These are phyloP conservation scores for Centaurea solstitialis DNA, from an alignment of 129 eudicot species.

Conservation along the genomic window DNA sequence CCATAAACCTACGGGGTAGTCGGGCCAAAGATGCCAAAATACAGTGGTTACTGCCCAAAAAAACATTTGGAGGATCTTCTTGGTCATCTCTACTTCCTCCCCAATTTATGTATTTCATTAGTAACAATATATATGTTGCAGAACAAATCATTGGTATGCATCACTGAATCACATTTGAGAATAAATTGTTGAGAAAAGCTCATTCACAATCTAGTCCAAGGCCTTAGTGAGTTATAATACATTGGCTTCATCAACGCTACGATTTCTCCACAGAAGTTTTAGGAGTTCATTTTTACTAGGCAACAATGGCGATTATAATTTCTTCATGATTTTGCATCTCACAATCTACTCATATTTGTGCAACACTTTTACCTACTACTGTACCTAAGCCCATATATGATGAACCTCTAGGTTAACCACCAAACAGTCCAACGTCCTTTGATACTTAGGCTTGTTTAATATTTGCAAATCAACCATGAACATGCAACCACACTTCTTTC, in stretches of 20 bases:
- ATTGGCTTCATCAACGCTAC: background rate
- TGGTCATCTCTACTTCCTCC: background rate
- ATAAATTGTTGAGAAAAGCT: background rate
- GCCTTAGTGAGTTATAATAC: background rate
- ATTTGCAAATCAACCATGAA: background rate
- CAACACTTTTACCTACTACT: background rate
- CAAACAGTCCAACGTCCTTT: background rate
- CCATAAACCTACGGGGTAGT: background rate
- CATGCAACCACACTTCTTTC: background rate
- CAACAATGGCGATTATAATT: background rate
- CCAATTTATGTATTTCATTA: background rate
- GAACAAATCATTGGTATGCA: background rate
- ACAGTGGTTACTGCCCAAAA: background rate
- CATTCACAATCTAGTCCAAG: background rate
- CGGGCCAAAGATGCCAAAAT: background rate
- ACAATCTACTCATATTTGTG: background rate
- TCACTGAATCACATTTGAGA: background rate
- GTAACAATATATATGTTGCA: background rate
- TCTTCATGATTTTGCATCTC: background rate
- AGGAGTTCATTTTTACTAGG: background rate
- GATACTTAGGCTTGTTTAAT: background rate
- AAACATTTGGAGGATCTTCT: background rate
- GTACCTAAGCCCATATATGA: background rate
- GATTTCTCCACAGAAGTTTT: background rate
- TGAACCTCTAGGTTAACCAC: background rate